Percentiles rank a stretch among this genome's conserved stretches.
Evolutionary conservation across 2,329 filamentous ascomycete genomes (phyloP).

Genomic region (Lasiodiplodia gonubiensis): DNA sequence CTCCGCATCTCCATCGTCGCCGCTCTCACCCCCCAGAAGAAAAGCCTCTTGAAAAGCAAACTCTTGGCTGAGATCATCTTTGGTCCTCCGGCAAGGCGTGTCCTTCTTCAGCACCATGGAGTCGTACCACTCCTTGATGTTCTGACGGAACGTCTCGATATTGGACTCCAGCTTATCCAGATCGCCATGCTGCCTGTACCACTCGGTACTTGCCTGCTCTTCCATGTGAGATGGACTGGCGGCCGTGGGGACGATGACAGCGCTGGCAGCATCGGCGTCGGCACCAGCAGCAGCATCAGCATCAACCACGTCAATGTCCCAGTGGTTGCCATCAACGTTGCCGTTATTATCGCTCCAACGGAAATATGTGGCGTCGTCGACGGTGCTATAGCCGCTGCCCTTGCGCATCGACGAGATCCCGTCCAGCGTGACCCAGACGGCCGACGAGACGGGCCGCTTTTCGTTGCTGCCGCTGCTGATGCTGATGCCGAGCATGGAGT

Average conservation of each 20-base stretch:
- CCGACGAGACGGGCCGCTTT: neutral
- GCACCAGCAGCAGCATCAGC: too few relatives aligned
- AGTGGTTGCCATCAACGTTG: neutral
- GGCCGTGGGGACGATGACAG: too few relatives aligned
- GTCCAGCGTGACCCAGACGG: neutral
- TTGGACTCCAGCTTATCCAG: too few relatives aligned
- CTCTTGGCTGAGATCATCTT: slow-evolving; percentile 14
- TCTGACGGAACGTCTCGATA: neutral
- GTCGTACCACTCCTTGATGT: slow-evolving; percentile 28
- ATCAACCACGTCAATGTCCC: too few relatives aligned
- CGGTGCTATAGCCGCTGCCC: too few relatives aligned
- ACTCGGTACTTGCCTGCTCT: neutral
- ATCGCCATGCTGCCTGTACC: neutral
- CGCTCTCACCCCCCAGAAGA: neutral
- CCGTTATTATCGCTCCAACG: neutral
- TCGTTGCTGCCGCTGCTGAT: neutral
- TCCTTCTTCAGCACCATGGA: slow-evolving; percentile 14
- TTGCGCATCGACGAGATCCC: neutral
- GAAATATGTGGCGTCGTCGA: neutral
- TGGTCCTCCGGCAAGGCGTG: neutral
- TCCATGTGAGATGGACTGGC: neutral
- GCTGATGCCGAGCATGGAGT: neutral
- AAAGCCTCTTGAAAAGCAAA: neutral
- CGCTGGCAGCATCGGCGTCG: too few relatives aligned
- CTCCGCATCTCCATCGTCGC: neutral